phyloP scores from a whole-genome alignment of 768 basidiomycete genomes.

The Panus rudis region DNA sequence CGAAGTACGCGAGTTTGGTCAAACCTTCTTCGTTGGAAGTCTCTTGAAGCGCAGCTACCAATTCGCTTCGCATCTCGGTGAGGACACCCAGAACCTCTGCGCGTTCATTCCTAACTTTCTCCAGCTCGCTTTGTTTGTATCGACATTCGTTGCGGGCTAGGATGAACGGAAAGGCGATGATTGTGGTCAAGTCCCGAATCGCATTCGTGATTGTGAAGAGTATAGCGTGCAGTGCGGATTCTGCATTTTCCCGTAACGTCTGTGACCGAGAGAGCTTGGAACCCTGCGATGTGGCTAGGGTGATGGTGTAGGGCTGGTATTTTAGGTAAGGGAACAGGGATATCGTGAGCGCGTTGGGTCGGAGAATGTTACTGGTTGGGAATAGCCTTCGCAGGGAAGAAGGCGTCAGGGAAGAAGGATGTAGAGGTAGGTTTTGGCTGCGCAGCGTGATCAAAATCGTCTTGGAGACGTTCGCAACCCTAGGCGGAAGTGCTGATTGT shows the following conservation, averaged over 20 bases:
- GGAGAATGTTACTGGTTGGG: conserved; percentile 37
- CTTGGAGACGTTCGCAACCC: conserved; percentile 30
- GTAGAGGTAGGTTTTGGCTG: conserved; percentile 38
- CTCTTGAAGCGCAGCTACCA: conserved; percentile 29
- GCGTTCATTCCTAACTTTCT: conserved; percentile 57
- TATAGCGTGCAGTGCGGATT: conserved; percentile 10
- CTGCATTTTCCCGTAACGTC: conserved; percentile 7
- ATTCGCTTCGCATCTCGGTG: conserved; percentile 41
- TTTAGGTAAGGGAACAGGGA: conserved; percentile 64
- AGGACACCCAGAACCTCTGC: conserved; percentile 64
- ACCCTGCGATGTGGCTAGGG: conserved; percentile 18
- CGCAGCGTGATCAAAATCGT: conserved; percentile 37
- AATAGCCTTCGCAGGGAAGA: conserved; percentile 43
- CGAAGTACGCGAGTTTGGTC: conserved; percentile 17
- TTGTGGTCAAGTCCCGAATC: conserved; percentile 15
- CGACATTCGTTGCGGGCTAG: conserved; percentile 63
- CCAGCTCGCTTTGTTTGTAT: conserved; percentile 50
- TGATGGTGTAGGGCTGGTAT: conserved; percentile 21
- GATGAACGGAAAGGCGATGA: conserved; percentile 46
- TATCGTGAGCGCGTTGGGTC: conserved; percentile 42
- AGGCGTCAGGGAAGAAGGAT: conserved; percentile 38
- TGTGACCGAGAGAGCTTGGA: conserved; percentile 11
- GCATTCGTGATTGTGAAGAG: conserved; percentile 5
- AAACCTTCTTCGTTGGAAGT: conserved; percentile 1
- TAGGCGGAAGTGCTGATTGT: conserved; percentile 37